Base-by-base conservation (phyloP, 2,329 filamentous ascomycete genomes). In the Aureobasidium sp. region DNA sequence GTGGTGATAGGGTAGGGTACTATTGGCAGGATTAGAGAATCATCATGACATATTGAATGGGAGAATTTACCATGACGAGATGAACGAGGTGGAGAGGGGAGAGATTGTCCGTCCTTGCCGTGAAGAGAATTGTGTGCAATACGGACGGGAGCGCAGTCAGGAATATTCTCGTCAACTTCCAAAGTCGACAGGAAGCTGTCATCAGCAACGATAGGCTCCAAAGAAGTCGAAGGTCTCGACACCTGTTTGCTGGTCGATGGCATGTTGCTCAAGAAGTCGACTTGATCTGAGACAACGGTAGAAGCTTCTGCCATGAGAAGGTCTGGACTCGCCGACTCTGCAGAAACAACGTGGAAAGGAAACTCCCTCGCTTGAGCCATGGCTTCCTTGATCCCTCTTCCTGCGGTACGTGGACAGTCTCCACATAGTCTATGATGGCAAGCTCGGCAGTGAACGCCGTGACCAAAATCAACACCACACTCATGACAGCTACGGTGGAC, bases 391-490 rank as follows among this genome's bases (percentile, higher is more conserved):
- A 58, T 27, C 14, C 61, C 48, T 51, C 22, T 15, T n/a, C 53
- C 61, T 12, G 61, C n/a, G 14, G 53, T 31, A 41, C 47, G 52
- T 27, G 61, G 61, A 41, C 61, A 63, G 7, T 57, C 51, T 52
- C 29, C 45, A 29, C 61, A 63, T 1, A 58, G 22, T 9, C 45
- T 25, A 17, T 63, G 61, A 59, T 52, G 37, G 37, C 61, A 63
- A 17, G 45, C 48, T n/a, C 44, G 44, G 31, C 61, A 63, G 22
- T 63, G 27, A 3, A 57, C 41, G n/a, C 53, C 45, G 41, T 51
- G 53, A 11, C 61, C 53, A 56, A 59, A 63, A 44, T 63, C 55
- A n/a, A 59, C 45, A 36, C 61, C 61, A 37, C 61, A 63, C 22
- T 42, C 41, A 34, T 63, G 61, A 47, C 61, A 63, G 39, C 51